Conservation (phyloP, 2,329 filamentous ascomycete genomes). For the Stemphylium lycopersici region DNA sequence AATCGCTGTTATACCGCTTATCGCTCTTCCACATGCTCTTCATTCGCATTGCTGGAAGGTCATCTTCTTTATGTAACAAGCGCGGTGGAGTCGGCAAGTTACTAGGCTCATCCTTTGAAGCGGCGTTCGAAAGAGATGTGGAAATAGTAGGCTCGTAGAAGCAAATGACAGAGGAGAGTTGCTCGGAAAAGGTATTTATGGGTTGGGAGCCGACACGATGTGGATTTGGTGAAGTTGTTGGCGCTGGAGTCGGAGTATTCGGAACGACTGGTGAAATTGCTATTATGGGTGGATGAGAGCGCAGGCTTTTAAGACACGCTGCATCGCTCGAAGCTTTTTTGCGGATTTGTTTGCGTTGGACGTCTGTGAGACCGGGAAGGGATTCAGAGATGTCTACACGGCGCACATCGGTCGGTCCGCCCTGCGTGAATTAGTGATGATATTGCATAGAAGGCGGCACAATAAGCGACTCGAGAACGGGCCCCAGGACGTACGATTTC, state of each 20-base stretch:
- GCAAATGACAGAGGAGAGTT: constrained; percentile 11
- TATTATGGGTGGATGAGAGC: constrained; percentile 22
- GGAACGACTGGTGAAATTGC: constrained; percentile 7
- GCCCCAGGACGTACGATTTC: not conserved
- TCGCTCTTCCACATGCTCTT: constrained; percentile 33
- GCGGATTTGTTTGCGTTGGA: constrained; percentile 36
- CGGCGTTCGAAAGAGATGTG: constrained; percentile 31
- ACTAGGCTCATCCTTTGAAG: constrained; percentile 16
- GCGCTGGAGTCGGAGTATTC: no score
- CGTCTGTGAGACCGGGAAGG: constrained; percentile 39
- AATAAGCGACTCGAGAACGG: not conserved
- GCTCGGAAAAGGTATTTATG: no score
- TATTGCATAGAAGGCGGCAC: not conserved
- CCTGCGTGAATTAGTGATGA: constrained; percentile 18
- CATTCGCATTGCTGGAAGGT: constrained; percentile 29
- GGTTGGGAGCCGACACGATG: no score
- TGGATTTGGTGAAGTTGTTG: no score
- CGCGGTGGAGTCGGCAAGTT: constrained; percentile 19
- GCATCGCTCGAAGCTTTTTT: constrained; percentile 40
- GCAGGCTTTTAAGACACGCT: constrained; percentile 30
- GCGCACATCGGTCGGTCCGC: constrained; percentile 39
- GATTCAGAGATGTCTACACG: constrained; percentile 35
- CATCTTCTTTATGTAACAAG: constrained; percentile 23
- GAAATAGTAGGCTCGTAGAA: constrained; percentile 26
- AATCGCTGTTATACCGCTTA: constrained; percentile 17